phyloP scores from a whole-genome alignment of 441 rosid species.

The Erysimum pusillum region DNA sequence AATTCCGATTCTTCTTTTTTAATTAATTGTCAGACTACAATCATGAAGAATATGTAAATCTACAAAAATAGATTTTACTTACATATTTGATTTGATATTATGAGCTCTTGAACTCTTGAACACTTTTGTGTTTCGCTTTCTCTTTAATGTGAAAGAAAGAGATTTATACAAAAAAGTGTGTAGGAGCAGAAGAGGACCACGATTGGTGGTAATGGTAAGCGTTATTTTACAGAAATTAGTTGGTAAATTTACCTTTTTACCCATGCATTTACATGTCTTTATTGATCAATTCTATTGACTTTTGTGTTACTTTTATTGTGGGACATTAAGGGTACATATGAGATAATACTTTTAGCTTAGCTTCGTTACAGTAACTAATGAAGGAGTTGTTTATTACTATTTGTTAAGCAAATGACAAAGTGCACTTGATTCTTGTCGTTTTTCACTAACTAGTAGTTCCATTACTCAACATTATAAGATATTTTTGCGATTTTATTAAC shows the following conservation, averaged over 20 bases:
- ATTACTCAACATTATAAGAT: neutral
- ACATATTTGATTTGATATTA: slow-evolving; percentile 22
- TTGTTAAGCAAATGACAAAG: slow-evolving; percentile 19
- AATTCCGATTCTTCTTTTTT: slow-evolving; percentile 9
- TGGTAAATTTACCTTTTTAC: neutral
- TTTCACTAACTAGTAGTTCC: neutral
- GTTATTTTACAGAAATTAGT: slow-evolving; percentile 5
- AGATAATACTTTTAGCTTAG: slow-evolving; percentile 23
- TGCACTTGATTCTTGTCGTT: slow-evolving; percentile 25
- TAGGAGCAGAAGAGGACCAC: slow-evolving; percentile 26
- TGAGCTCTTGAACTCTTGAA: slow-evolving; percentile 16
- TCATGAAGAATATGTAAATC: slow-evolving; percentile 18
- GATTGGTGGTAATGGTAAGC: slow-evolving; percentile 34
- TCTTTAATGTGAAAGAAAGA: slow-evolving; percentile 14
- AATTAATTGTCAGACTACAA: slow-evolving; percentile 34
- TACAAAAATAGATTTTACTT: slow-evolving; percentile 11
- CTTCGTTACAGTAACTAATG: slow-evolving; percentile 11
- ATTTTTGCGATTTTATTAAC: neutral
- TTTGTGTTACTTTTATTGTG: slow-evolving; percentile 24
- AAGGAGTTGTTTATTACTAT: neutral
- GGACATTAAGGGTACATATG: slow-evolving; percentile 22
- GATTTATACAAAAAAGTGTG: slow-evolving; percentile 16
- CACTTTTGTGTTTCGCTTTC: slow-evolving; percentile 2
- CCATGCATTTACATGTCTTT: slow-evolving; percentile 29
- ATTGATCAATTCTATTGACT: slow-evolving; percentile 20